Evolutionary conservation across 1,284 basidiomycete genomes (phyloP).

Genomic region (Ustilago vetiveriae): DNA sequence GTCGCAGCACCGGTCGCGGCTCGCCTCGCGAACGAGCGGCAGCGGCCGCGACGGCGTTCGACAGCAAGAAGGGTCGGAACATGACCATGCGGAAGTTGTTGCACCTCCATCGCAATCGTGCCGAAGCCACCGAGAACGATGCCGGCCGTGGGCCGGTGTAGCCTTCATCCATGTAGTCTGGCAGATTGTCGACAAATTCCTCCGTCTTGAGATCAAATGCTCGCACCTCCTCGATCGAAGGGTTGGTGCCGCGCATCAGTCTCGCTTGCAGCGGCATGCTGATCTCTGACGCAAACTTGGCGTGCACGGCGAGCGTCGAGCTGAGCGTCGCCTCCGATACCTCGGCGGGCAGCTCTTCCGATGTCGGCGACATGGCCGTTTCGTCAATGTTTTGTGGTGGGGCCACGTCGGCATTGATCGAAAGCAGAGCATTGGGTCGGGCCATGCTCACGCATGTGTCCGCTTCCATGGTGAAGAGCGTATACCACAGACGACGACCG

Average conservation of each 20-base stretch:
- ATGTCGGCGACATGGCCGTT: slow-evolving; percentile 40
- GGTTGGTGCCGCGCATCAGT: slow-evolving; percentile 38
- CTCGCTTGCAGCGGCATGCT: slow-evolving; percentile 45
- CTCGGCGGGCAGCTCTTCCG: slow-evolving; percentile 30
- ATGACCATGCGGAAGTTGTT: slow-evolving; percentile 55
- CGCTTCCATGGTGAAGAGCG: slow-evolving; percentile 52
- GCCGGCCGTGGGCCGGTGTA: slow-evolving; percentile 28
- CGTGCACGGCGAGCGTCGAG: slow-evolving; percentile 44
- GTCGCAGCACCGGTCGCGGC: slow-evolving; percentile 30
- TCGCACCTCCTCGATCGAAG: slow-evolving; percentile 47
- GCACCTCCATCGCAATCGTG: slow-evolving; percentile 43
- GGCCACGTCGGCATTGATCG: slow-evolving; percentile 43
- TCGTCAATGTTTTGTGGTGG: slow-evolving; percentile 46
- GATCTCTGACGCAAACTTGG: slow-evolving; percentile 46
- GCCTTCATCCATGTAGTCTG: slow-evolving; percentile 43
- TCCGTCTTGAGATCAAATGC: slow-evolving; percentile 46
- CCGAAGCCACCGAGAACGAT: slow-evolving; percentile 44
- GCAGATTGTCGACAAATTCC: slow-evolving; percentile 44
- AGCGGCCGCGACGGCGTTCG: slow-evolving; percentile 40
- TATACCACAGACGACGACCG: slow-evolving; percentile 44
- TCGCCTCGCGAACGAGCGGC: slow-evolving; percentile 33
- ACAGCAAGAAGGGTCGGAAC: slow-evolving; percentile 51
- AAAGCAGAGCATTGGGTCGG: slow-evolving; percentile 41
- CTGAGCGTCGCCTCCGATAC: slow-evolving; percentile 33
- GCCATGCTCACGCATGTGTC: slow-evolving; percentile 48